phyloP scores from a whole-genome alignment of 306 rosid species.

The Dryas drummondii region DNA sequence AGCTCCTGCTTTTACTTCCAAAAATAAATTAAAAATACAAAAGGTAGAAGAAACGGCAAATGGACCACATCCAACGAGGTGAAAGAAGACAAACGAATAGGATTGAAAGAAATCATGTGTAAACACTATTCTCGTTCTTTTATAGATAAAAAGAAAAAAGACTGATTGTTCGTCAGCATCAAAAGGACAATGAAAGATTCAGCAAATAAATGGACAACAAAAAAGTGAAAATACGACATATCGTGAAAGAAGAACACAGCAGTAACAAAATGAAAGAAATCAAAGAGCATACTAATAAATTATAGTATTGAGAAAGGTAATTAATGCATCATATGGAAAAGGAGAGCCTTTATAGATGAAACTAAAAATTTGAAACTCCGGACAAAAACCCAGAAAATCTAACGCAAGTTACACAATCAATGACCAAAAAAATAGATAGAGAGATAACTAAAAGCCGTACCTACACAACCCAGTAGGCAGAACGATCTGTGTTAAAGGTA shows the following conservation, averaged over 20 bases:
- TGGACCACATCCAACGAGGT: slow-evolving; percentile 20
- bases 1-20: slow-evolving; percentile 22
- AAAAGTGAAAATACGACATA: slow-evolving; percentile 3
- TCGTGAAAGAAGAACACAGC: neutral
- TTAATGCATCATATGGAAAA: neutral
- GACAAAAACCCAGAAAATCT: slow-evolving; percentile 21
- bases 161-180: slow-evolving; percentile 9
- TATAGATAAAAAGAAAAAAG: neutral
- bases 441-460: neutral
- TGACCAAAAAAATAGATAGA: neutral
- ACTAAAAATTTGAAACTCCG: neutral
- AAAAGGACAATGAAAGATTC: neutral
- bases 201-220: neutral
- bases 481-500: neutral
- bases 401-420: neutral
- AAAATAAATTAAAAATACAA: slow-evolving; percentile 2
- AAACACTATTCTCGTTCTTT: neutral
- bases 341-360: neutral
- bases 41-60: slow-evolving; percentile 19
- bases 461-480: neutral
- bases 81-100: slow-evolving; percentile 20
- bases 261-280: slow-evolving; percentile 6
- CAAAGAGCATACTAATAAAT: neutral
- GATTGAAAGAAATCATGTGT: neutral
- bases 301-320: neutral